These are phyloP conservation scores for Coemansia sp. DNA, from an alignment of 192 early-diverging fungal genomes.

Conservation along the genomic window DNA sequence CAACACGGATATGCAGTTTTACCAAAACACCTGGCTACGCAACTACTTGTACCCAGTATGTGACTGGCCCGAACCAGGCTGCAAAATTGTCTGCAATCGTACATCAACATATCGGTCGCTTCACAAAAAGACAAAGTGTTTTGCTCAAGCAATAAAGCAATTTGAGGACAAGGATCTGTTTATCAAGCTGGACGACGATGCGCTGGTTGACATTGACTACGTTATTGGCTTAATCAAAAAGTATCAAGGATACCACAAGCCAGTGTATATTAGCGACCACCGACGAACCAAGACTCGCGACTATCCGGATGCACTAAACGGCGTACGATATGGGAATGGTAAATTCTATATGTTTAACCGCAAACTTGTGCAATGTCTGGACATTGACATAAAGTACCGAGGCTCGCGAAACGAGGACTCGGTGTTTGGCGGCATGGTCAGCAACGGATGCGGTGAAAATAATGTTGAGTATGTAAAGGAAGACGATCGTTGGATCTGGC, in stretches of 20 bases:
- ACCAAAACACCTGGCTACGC: slow-evolving; percentile 43
- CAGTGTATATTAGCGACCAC: slow-evolving; percentile 50
- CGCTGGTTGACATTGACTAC: slow-evolving; percentile 45
- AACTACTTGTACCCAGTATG: slow-evolving; percentile 43
- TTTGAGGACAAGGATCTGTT: slow-evolving; percentile 32
- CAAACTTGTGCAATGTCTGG: slow-evolving; percentile 24
- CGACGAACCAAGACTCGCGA: background rate
- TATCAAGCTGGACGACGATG: slow-evolving; percentile 46
- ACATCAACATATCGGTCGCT: slow-evolving; percentile 30
- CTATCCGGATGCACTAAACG: slow-evolving; percentile 7
- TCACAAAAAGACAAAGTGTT: slow-evolving; percentile 39
- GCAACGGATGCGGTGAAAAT: slow-evolving; percentile 32
- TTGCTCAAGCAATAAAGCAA: slow-evolving; percentile 22
- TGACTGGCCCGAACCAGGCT: slow-evolving; percentile 33
- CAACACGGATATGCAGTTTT: slow-evolving; percentile 51
- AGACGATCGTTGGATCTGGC: slow-evolving; percentile 44
- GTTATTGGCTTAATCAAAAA: slow-evolving; percentile 19
- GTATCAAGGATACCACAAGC: slow-evolving; percentile 10
- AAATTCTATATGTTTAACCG: slow-evolving; percentile 54
- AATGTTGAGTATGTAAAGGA: slow-evolving; percentile 30
- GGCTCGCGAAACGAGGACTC: slow-evolving; percentile 31
- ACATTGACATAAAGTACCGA: slow-evolving; percentile 24
- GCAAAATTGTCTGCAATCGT: slow-evolving; percentile 43
- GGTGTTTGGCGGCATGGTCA: slow-evolving; percentile 51
- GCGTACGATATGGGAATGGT: slow-evolving; percentile 36